Base-by-base conservation (phyloP, 495 filamentous ascomycete genomes). In the Aspergillus hancockii region DNA sequence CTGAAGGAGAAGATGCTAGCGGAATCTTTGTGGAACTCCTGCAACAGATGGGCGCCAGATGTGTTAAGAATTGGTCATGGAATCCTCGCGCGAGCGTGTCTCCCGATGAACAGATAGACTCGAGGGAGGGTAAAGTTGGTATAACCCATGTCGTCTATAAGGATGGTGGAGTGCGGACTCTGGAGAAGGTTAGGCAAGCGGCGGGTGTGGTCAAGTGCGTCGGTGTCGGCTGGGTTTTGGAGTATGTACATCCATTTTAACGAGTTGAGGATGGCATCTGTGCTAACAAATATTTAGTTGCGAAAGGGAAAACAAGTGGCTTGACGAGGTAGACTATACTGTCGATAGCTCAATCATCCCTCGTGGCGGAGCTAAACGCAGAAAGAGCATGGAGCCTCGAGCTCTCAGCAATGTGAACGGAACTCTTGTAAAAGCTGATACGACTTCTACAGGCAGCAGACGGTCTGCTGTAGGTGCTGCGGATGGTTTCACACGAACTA, bases 141-240 rank as follows among this genome's bases (percentile, higher is more conserved):
- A 92, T 97, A 67, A 98, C 94, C 5, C 94, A 98, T 65, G 90
- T 98, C 1, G 86, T 98, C 1, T 98, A 90, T 75, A 97, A 97
- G 67, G 94, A 97, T 73, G 94, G 94, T 43, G 88, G 88, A 9
- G 85, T 90, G 54, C 83, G 89, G 34, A 97, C 93, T 0, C 70
- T 97, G 53, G 89, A 97, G 70, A 97, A 96, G 71, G 90, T 95
- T 8, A 80, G 86, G 53, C 81, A 89, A 60, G 87, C 85, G 32
- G 80, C 82, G 19, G 91, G 90, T 1, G 78, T 89, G 21, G 90
- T 96, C 8, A 83, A 87, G 59, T 94, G 90, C 70, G 91, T 96
- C 28, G 90, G 90, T 38, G 90, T 93, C 46, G 87, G 86, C 58
- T 96, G 91, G 91, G 90, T 95, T 57, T 81, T 94, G 45, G 89